Conservation (phyloP, 257 asterid genomes). For the Fraxinus anomala region DNA sequence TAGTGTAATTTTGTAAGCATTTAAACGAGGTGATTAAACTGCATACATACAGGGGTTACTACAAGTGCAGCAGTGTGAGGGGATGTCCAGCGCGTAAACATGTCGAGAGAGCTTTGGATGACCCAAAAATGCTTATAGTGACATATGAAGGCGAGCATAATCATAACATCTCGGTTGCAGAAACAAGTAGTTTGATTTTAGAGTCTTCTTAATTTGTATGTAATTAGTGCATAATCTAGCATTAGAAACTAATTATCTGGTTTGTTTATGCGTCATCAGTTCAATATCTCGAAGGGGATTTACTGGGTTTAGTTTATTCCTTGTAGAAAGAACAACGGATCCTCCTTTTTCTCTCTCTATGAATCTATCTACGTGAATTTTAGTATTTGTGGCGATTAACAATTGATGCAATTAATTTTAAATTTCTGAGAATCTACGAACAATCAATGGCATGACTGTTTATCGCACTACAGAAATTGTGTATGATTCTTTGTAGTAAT, state of each 20-base stretch:
- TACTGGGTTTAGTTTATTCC: constrained; percentile 19
- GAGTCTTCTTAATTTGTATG: constrained; percentile 60
- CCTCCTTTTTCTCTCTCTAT: neutral
- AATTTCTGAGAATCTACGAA: neutral
- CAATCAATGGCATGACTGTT: neutral
- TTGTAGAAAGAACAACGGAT: constrained; percentile 31
- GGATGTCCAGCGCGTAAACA: constrained; percentile 97
- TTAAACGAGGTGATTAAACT: neutral
- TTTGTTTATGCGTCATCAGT: neutral
- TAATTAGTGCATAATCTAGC: neutral
- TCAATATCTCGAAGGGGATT: constrained; percentile 51
- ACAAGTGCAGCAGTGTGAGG: constrained; percentile 91
- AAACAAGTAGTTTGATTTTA: constrained; percentile 56
- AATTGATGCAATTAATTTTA: neutral
- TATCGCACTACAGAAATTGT: neutral
- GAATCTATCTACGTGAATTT: neutral
- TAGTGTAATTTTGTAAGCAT: neutral
- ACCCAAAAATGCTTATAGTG: constrained; percentile 82
- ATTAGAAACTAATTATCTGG: constrained; percentile 11
- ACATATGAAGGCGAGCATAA: constrained; percentile 94
- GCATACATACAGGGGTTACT: constrained; percentile 67
- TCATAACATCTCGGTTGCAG: constrained; percentile 53
- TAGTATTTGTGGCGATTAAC: too few species aligned
- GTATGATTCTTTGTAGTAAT: neutral
- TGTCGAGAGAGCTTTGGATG: constrained; percentile 82